Base-by-base conservation (phyloP, 2,329 filamentous ascomycete genomes). In the Cercospora beticola region DNA sequence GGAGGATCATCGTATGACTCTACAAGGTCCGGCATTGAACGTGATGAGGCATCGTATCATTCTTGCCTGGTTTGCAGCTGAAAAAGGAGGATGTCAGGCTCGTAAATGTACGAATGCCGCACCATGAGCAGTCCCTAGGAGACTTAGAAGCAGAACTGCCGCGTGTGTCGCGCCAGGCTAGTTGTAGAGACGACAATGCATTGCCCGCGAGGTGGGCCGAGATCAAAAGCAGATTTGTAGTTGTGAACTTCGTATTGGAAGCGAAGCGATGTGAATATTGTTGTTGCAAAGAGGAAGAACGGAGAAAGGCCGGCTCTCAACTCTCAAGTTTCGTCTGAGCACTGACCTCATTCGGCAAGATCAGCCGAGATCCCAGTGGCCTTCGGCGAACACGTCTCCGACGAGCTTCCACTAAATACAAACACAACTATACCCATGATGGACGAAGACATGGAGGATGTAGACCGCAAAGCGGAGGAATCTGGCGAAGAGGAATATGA, bases 401-500 rank as follows among this genome's bases (percentile, higher is more conserved):
- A 7, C 30, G 9, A 36, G 28, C 28, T 36, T 31, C n/a, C 31
- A 23, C n/a, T 5, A 18, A 36, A 21, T 30, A 18, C 18, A 58
- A 10, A 2, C 62, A 28, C 43, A 18, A 56, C 61, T 23, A 2
- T 12, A 14, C 31, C 4, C 9, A 61, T 9, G 7, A 71, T 69
- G 64, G 63, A 69, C 61, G 67, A 69, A 10, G 60, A 69, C 14
- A 71, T 71, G 69, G 69, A 70, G 3, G 66, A 70, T 9, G 30
- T 68, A 12, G 65, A 68, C 14, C 46, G 54, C 14, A 54, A 54
- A n/a, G 64, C 72, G 33, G 67, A 71, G 23, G 69, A 73, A n/a
- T 66, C 64, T 1, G 60, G 36, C 46, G 79, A 80, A 23, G 78
- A 79, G 43, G 75, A 78, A 12, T 82, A 82, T 68, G 77, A 81